phyloP scores from a whole-genome alignment of 2,329 filamentous ascomycete species.

The Didymella segeticola region DNA sequence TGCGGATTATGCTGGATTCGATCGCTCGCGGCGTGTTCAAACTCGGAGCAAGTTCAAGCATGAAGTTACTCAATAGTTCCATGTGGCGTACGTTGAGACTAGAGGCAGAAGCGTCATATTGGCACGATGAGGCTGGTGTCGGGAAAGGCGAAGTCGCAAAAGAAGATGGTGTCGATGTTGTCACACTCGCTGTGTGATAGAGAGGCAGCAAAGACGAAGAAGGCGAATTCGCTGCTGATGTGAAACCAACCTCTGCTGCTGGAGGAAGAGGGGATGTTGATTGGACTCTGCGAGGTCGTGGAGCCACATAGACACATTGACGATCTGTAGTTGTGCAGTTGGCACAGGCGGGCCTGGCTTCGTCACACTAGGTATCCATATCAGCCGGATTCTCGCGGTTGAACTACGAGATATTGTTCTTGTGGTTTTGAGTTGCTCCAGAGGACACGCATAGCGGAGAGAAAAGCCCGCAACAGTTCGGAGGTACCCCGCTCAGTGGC shows the following conservation, averaged over 20 bases:
- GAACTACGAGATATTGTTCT: no score
- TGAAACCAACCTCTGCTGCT: background rate
- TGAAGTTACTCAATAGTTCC: slow-evolving; percentile 28
- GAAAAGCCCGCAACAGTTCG: no score
- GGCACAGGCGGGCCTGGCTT: slow-evolving; percentile 23
- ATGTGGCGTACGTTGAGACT: slow-evolving; percentile 28
- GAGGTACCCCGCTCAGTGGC: no score
- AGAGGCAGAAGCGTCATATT: background rate
- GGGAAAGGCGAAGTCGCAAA: background rate
- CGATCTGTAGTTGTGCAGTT: slow-evolving; percentile 23
- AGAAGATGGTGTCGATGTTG: slow-evolving; percentile 4
- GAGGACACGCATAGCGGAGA: no score
- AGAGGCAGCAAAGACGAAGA: background rate
- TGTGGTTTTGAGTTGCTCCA: no score
- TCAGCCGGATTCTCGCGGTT: no score
- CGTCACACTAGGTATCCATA: slow-evolving; percentile 24
- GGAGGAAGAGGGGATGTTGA: slow-evolving; percentile 6
- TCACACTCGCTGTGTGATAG: background rate
- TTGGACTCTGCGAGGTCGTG: slow-evolving; percentile 5
- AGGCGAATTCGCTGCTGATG: background rate
- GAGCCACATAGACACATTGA: slow-evolving; percentile 21
- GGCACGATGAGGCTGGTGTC: slow-evolving; percentile 9
- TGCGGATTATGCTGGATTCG: slow-evolving; percentile 9
- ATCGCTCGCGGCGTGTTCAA: slow-evolving; percentile 1
- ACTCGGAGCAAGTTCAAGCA: slow-evolving; percentile 21